Percentiles rank a stretch among this genome's conserved stretches.
phyloP scores from a whole-genome alignment of 202 grass and related monocot genomes.

The Schoenoplectus tabernaemontani region DNA sequence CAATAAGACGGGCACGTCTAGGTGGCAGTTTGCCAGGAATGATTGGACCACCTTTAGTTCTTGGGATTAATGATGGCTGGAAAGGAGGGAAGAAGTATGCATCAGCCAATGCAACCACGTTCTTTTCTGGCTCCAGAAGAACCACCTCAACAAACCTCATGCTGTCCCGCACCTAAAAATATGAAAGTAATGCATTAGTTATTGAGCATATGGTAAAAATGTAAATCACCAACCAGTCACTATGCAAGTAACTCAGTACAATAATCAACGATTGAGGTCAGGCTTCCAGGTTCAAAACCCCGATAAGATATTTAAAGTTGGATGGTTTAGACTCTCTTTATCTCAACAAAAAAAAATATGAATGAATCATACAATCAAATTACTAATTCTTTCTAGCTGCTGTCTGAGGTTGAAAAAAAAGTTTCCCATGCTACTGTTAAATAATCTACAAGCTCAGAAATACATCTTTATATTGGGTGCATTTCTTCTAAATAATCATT shows the following conservation, averaged over 20 bases:
- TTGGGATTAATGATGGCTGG: conserved; percentile 86
- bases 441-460: neutral
- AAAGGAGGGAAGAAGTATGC: conserved; percentile 99
- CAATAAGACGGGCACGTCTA: conserved; percentile 80
- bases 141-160: conserved; percentile 99
- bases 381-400: neutral
- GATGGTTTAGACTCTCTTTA: no score
- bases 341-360: no score
- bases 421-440: neutral
- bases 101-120: conserved; percentile 91
- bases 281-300: no score
- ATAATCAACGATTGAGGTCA: no score
- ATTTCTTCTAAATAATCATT: neutral
- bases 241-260: neutral
- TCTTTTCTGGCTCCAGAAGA: conserved; percentile 90
- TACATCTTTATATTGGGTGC: neutral
- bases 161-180: conserved; percentile 64
- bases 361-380: neutral
- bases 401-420: neutral
- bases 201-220: neutral
- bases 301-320: no score
- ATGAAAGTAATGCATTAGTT: neutral
- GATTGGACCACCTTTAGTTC: conserved; percentile 81
- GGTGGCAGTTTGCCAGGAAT: conserved; percentile 87
- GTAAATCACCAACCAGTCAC: neutral